phyloP scores from a whole-genome alignment of 495 filamentous ascomycete species.

The Corynascus novoguineensis region DNA sequence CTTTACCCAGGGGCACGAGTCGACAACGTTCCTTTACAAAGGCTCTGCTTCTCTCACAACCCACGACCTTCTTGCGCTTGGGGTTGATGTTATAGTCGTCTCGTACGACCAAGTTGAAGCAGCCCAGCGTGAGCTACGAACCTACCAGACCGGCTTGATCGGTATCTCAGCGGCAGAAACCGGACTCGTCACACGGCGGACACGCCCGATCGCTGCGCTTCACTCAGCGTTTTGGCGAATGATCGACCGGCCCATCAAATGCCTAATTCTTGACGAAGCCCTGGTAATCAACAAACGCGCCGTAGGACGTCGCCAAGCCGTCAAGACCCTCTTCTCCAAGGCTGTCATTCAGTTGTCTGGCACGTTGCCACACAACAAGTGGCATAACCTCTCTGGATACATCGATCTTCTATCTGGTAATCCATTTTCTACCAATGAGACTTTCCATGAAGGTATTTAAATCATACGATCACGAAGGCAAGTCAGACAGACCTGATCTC shows the following conservation, averaged over 20 bases:
- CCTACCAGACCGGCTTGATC: background rate
- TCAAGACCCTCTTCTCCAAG: background rate
- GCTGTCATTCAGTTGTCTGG: background rate
- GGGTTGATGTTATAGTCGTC: background rate
- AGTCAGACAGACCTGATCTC: background rate
- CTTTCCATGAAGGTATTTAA: background rate
- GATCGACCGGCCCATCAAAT: background rate
- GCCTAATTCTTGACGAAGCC: background rate
- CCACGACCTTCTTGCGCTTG: background rate
- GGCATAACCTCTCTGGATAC: background rate
- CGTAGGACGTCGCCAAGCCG: background rate
- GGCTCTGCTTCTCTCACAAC: background rate
- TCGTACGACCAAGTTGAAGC: background rate
- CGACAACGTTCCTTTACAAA: background rate
- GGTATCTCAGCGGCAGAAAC: background rate
- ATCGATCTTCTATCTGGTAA: background rate
- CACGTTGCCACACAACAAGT: background rate
- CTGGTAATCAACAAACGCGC: background rate
- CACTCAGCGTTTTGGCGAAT: background rate
- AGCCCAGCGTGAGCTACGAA: background rate
- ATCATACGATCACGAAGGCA: background rate
- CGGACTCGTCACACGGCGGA: background rate
- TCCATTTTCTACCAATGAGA: background rate
- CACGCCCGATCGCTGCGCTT: background rate
- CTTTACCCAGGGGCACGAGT: background rate